A percentile compares a stretch with the other conserved stretches of the same genome.
phyloP scores from a whole-genome alignment of 768 basidiomycete species.

The Auricularia heimuer region DNA sequence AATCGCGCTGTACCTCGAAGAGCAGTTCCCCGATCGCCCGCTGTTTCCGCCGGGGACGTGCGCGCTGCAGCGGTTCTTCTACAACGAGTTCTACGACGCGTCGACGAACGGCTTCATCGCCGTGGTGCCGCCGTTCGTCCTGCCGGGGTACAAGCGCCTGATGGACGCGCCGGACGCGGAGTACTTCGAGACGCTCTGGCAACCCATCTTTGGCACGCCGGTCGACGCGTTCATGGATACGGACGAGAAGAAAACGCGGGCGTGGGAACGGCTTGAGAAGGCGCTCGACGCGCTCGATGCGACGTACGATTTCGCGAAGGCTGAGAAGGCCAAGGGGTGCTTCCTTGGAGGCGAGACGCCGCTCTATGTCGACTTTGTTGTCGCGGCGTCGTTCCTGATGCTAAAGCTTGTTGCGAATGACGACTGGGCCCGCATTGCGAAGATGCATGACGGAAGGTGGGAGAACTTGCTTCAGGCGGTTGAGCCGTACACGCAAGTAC shows the following conservation, averaged over 20 bases:
- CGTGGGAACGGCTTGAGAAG: neutral
- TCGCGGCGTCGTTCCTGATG: neutral
- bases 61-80: neutral
- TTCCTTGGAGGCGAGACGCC: neutral
- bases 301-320: neutral
- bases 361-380: neutral
- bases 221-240: neutral
- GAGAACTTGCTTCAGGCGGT: neutral
- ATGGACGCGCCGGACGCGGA: neutral
- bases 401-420: neutral
- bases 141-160: neutral
- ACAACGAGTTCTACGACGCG: neutral
- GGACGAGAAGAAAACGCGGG: neutral
- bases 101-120: neutral
- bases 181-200: neutral
- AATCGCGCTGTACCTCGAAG: neutral
- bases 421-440: neutral
- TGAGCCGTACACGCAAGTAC: neutral
- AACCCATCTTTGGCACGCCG: neutral
- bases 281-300: neutral
- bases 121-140: neutral
- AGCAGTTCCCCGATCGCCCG: neutral
- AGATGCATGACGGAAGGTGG: neutral
- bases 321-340: neutral
- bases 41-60: neutral